Conservation (phyloP, 345 rosid species). For the Rhodomyrtus tomentosa region DNA sequence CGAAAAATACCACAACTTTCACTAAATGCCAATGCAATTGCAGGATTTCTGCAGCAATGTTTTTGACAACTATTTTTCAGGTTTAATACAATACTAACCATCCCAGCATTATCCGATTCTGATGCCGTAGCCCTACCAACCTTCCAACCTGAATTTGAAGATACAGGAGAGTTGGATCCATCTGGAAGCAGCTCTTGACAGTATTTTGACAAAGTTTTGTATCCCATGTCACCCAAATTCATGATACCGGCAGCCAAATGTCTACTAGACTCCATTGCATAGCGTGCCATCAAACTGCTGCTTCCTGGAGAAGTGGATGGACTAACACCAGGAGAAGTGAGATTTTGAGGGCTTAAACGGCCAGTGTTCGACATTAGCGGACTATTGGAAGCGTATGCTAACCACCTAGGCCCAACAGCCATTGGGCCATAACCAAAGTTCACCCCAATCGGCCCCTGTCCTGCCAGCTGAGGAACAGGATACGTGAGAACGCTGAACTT, state of each 20-base stretch:
- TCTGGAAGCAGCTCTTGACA: conserved; percentile 87
- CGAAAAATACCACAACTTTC: neutral
- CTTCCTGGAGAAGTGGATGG: conserved; percentile 79
- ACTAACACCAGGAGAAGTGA: conserved; percentile 67
- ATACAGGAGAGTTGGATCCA: conserved; percentile 76
- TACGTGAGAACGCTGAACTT: conserved; percentile 88
- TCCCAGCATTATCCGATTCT: conserved; percentile 83
- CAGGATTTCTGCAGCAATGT: neutral
- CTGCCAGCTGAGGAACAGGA: conserved; percentile 81
- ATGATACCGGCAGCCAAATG: conserved; percentile 75
- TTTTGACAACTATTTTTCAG: neutral
- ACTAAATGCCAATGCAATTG: neutral
- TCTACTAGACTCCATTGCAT: conserved; percentile 95
- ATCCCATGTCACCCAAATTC: conserved; percentile 89
- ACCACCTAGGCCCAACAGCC: conserved; percentile 98
- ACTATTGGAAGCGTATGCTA: conserved; percentile 80
- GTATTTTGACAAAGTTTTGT: conserved; percentile 76
- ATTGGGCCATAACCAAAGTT: conserved; percentile 91
- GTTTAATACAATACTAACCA: conserved; percentile 48
- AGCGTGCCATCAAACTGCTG: conserved; percentile 81
- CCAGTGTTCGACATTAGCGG: conserved; percentile 56
- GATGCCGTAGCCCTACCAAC: conserved; percentile 47
- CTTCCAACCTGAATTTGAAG: conserved; percentile 75
- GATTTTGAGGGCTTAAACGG: conserved; percentile 73
- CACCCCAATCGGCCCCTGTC: conserved; percentile 62